phyloP scores from a whole-genome alignment of 306 rosid species.

The Mucuna pruriens region DNA sequence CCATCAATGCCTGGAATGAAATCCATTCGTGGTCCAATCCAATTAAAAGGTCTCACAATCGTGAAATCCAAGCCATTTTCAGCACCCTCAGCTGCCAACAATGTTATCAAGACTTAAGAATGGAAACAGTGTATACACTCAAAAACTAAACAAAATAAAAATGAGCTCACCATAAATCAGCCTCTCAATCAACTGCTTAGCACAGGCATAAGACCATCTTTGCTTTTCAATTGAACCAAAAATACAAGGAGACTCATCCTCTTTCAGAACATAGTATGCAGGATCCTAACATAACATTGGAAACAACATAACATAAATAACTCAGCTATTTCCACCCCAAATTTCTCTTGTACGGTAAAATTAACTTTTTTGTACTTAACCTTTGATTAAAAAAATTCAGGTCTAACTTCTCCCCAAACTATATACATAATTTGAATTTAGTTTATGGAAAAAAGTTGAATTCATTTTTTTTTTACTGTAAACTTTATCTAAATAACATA shows the following conservation, averaged over 20 bases:
- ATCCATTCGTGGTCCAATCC: conserved; percentile 99
- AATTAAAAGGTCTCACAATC: conserved; percentile 92
- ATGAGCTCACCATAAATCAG: conserved; percentile 72
- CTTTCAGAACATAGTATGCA: conserved; percentile 77
- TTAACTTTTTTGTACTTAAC: too few species aligned
- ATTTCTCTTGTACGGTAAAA: too few species aligned
- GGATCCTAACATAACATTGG: conserved; percentile 66
- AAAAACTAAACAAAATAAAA: not conserved
- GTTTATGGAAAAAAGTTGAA: too few species aligned
- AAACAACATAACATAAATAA: conserved; percentile 3
- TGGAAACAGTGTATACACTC: not conserved
- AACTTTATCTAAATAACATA: not conserved
- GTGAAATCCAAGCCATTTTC: conserved; percentile 90
- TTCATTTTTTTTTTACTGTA: too few species aligned
- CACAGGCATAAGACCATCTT: conserved; percentile 97
- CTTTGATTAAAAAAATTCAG: too few species aligned
- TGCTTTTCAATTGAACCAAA: conserved; percentile 95
- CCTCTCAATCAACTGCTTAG: conserved; percentile 95
- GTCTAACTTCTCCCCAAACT: too few species aligned
- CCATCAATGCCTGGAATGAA: conserved; percentile 98
- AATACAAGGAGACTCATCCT: conserved; percentile 87
- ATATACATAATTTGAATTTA: too few species aligned
- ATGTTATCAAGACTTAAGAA: not conserved
- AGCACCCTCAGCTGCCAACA: conserved; percentile 83
- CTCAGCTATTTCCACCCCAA: too few species aligned